Evolutionary conservation across 2,329 filamentous ascomycete species (phyloP).

Genomic region (Teratosphaeriaceae sp.): DNA sequence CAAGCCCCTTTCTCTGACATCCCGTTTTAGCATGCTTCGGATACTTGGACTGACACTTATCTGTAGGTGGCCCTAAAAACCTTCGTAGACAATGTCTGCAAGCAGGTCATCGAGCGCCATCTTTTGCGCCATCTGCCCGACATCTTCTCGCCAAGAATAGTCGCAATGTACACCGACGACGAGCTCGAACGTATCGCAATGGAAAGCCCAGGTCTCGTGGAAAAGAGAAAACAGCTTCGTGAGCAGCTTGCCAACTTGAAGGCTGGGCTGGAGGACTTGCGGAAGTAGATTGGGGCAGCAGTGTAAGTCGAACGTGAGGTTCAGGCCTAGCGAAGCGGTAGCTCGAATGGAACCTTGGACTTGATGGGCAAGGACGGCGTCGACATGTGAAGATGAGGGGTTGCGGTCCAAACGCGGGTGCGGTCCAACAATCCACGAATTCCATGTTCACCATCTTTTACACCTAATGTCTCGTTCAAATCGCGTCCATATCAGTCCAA

Average conservation of each 20-base stretch:
- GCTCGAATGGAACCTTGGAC: neutral
- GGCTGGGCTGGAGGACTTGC: slow-evolving; percentile 1
- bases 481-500: no score
- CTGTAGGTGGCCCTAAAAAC: slow-evolving; percentile 1
- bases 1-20: slow-evolving; percentile 5
- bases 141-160: slow-evolving; percentile 6
- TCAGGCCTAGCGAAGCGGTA: neutral
- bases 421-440: no score
- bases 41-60: neutral
- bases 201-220: slow-evolving; percentile 1
- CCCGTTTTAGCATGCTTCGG: neutral
- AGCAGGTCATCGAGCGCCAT: slow-evolving; percentile 6
- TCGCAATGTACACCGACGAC: slow-evolving; percentile 1
- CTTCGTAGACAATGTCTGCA: slow-evolving; percentile 6
- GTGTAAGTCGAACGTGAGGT: neutral
- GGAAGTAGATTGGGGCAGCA: neutral
- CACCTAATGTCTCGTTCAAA: no score
- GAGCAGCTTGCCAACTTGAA: neutral
- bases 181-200: slow-evolving; percentile 4
- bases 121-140: slow-evolving; percentile 4
- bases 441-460: no score
- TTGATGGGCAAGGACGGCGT: neutral
- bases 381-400: neutral
- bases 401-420: no score
- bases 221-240: slow-evolving; percentile 3